phyloP scores from a whole-genome alignment of 441 rosid genomes.

The Euphorbia schlechtendalii region DNA sequence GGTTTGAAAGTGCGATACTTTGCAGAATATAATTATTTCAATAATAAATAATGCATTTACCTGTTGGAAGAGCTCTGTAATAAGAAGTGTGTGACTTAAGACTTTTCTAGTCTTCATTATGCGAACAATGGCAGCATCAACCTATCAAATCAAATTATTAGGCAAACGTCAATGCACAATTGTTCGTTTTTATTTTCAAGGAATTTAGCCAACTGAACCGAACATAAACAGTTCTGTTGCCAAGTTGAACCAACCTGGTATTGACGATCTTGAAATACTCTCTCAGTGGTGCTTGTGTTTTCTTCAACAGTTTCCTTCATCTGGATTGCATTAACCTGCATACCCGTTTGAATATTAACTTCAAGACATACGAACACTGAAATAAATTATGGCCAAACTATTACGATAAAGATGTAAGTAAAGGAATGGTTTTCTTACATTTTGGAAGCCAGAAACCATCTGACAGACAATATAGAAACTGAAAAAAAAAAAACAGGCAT shows the following conservation, averaged over 20 bases:
- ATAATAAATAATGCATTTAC: slow-evolving; percentile 34
- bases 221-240: neutral
- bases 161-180: slow-evolving; percentile 11
- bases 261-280: slow-evolving; percentile 98
- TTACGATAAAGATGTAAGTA: neutral
- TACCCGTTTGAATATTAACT: neutral
- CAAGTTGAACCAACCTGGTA: slow-evolving; percentile 66
- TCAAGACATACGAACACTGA: no score
- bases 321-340: slow-evolving; percentile 96
- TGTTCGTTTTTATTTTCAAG: no score
- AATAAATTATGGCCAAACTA: neutral
- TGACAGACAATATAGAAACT: no score
- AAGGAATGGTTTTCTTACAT: slow-evolving; percentile 2
- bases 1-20: no score
- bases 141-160: slow-evolving; percentile 38
- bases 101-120: slow-evolving; percentile 98
- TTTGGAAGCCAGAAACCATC: no score
- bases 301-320: slow-evolving; percentile 99
- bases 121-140: slow-evolving; percentile 98
- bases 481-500: neutral
- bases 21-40: no score
- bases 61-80: slow-evolving; percentile 99
- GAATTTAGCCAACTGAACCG: neutral
- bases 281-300: slow-evolving; percentile 93
- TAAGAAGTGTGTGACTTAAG: slow-evolving; percentile 93